phyloP scores from a whole-genome alignment of 2,329 filamentous ascomycete genomes.

The Lecanicillium sp. region DNA sequence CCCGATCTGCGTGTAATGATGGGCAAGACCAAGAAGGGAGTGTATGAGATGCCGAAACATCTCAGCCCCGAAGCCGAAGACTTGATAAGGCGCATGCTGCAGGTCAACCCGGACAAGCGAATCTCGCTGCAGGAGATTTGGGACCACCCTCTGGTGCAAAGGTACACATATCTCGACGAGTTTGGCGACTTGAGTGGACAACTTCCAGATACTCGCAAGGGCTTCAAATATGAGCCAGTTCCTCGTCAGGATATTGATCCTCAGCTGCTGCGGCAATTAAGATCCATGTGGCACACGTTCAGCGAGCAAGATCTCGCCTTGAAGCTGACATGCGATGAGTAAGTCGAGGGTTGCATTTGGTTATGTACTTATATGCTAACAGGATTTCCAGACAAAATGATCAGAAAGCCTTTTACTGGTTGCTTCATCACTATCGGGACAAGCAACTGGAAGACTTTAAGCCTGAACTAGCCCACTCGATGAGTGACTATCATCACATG shows the following conservation, averaged over 20 bases:
- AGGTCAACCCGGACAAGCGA: conserved; percentile 68
- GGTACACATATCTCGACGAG: conserved; percentile 71
- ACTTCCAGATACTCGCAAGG: conserved; percentile 51
- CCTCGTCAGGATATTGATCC: conserved; percentile 64
- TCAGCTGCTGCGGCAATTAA: conserved; percentile 77
- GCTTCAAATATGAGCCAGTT: conserved; percentile 50
- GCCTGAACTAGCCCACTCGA: conserved; percentile 70
- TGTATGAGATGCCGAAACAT: conserved; percentile 52
- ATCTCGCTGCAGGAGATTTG: conserved; percentile 78
- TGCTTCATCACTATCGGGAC: conserved; percentile 74
- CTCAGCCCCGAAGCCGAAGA: conserved; percentile 66
- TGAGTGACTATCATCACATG: conserved; percentile 85
- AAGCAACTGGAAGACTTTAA: conserved; percentile 84
- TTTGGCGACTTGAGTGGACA: conserved; percentile 48
- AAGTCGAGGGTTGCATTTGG: no score
- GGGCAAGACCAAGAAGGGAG: conserved; percentile 48
- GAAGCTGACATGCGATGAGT: conserved; percentile 60
- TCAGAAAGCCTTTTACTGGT: conserved; percentile 87
- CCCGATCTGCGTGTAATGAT: conserved; percentile 57
- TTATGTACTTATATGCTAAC: no score
- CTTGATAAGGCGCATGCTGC: conserved; percentile 71
- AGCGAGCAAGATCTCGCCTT: conserved; percentile 63
- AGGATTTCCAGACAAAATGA: conserved; percentile 79
- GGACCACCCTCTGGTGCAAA: conserved; percentile 77
- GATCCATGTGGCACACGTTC: conserved; percentile 85